Percentiles rank a stretch among this genome's conserved stretches.
These are phyloP conservation scores for Backusella circina DNA, from an alignment of 192 early-diverging fungal species.

Conservation along the genomic window DNA sequence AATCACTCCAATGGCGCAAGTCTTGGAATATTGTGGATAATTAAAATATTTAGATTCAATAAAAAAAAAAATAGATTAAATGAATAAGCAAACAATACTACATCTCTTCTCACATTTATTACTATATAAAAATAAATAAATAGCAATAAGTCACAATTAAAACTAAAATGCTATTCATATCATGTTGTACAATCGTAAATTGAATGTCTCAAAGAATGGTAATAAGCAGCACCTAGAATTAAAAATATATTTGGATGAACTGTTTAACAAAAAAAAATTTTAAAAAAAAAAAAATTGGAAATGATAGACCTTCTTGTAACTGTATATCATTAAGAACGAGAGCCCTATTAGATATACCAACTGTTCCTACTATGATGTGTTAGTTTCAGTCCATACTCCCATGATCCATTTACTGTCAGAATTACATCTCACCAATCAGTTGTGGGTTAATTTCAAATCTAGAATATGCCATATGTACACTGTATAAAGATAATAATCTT, in stretches of 20 bases:
- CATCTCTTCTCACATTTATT: not conserved
- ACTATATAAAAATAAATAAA: not conserved
- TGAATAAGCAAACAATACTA: not conserved
- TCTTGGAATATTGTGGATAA: constrained; percentile 79
- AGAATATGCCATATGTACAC: not conserved
- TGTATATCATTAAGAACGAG: not conserved
- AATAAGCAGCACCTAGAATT: not conserved
- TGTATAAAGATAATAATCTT: not conserved
- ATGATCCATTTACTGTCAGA: not conserved
- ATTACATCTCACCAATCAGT: not conserved
- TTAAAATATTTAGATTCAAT: constrained; percentile 12
- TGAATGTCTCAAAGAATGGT: not conserved
- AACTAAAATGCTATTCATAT: not conserved
- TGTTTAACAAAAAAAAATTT: not conserved
- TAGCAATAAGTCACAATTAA: not conserved
- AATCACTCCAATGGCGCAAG: constrained; percentile 63
- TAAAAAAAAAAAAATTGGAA: not conserved
- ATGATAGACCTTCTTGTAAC: not conserved
- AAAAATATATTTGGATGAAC: not conserved
- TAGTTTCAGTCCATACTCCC: too few relatives aligned
- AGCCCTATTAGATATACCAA: not conserved
- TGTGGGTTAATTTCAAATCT: not conserved
- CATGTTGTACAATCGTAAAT: not conserved
- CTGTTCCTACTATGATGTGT: not conserved
- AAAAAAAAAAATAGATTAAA: not conserved